Percentiles rank a stretch among this genome's conserved stretches.
Conservation (phyloP, 768 basidiomycete species). For the Candolleomyces efflorescens region DNA sequence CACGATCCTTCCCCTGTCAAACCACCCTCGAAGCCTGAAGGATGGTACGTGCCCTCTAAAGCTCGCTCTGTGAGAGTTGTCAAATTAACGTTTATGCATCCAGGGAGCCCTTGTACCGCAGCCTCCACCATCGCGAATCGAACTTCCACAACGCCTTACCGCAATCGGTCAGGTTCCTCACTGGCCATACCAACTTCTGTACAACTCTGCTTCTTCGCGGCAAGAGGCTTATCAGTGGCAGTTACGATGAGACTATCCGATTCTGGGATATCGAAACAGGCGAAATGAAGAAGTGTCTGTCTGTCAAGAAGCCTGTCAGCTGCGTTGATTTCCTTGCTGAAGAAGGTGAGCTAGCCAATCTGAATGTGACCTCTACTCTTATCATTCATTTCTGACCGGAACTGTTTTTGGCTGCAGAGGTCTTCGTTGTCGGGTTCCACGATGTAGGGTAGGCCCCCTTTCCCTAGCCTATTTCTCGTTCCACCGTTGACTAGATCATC, state of each 20-base stretch:
- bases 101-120: constrained; percentile 65
- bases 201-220: constrained; percentile 77
- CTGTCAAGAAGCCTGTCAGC: constrained; percentile 86
- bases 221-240: constrained; percentile 81
- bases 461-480: background rate
- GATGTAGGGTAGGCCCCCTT: constrained; percentile 68
- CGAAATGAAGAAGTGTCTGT: constrained; percentile 66
- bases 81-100: background rate
- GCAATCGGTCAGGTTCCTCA: constrained; percentile 72
- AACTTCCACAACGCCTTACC: constrained; percentile 77
- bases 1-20: constrained; percentile 67
- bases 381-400: background rate
- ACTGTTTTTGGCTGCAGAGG: constrained; percentile 49
- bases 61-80: background rate
- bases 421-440: constrained; percentile 90
- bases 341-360: constrained; percentile 47
- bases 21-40: constrained; percentile 58
- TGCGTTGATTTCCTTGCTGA: constrained; percentile 84
- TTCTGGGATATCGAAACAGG: constrained; percentile 81
- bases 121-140: constrained; percentile 79
- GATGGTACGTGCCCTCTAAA: constrained; percentile 51
- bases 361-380: background rate
- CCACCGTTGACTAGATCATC: background rate
- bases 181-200: constrained; percentile 84
- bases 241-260: constrained; percentile 88